Conservation (phyloP, 176 grass and related monocot species). For the Secale cereale region DNA sequence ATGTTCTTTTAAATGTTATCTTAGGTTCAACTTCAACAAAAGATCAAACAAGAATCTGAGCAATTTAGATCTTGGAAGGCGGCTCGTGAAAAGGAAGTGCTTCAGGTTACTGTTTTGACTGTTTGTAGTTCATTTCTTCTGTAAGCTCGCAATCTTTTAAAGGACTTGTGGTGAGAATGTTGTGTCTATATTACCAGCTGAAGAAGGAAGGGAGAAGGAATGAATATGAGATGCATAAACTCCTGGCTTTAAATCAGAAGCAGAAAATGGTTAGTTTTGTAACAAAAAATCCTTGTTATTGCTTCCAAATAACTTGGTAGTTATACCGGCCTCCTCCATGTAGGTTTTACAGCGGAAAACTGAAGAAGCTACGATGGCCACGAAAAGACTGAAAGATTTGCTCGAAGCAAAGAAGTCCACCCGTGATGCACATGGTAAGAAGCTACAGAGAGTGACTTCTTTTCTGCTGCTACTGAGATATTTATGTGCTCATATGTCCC, state of each 20-base stretch:
- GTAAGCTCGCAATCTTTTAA: background rate
- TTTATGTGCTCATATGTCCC: background rate
- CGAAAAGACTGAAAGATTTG: constrained; percentile 82
- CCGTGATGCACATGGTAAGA: constrained; percentile 63
- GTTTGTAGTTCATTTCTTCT: constrained; percentile 7
- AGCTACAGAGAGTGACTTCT: background rate
- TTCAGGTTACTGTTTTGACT: constrained; percentile 55
- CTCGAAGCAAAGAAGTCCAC: constrained; percentile 82
- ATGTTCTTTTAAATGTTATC: background rate
- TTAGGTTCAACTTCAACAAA: constrained; percentile 97
- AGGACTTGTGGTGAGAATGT: background rate
- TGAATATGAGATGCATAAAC: constrained; percentile 99
- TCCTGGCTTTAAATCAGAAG: constrained; percentile 84
- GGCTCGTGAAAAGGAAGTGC: constrained; percentile 92
- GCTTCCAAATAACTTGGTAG: background rate
- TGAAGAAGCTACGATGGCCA: constrained; percentile 81
- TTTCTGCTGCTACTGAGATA: background rate
- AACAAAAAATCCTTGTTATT: background rate
- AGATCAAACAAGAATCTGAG: constrained; percentile 97
- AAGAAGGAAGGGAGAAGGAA: constrained; percentile 91
- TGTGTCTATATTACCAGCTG: constrained; percentile 52
- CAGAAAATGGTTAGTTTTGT: constrained; percentile 71
- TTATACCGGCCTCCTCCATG: constrained; percentile 12
- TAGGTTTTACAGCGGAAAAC: constrained; percentile 93
- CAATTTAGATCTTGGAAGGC: constrained; percentile 94